A percentile compares a stretch with the other conserved stretches of the same genome.
phyloP scores from a whole-genome alignment of 2,329 filamentous ascomycete genomes.

The Colletotrichum destructivum region DNA sequence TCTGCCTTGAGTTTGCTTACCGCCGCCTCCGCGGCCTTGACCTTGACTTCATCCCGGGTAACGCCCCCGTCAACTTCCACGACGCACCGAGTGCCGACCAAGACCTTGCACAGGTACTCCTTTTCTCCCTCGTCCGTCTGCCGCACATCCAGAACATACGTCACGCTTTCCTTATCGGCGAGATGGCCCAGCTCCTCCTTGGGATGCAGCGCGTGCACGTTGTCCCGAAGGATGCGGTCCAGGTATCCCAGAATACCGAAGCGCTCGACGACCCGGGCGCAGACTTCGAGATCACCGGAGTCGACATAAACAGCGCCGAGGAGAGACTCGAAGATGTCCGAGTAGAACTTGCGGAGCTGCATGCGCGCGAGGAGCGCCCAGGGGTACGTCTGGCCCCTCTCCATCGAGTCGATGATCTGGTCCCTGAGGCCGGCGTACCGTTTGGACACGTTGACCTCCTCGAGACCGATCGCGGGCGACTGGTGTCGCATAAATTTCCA shows the following conservation, averaged over 20 bases:
- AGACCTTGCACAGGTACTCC: slow-evolving; percentile 62
- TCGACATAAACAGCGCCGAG: slow-evolving; percentile 90
- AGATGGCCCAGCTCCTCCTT: slow-evolving; percentile 79
- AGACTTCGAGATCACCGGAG: slow-evolving; percentile 73
- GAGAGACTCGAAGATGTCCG: slow-evolving; percentile 85
- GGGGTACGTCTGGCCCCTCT: slow-evolving; percentile 72
- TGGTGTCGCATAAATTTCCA: slow-evolving; percentile 80
- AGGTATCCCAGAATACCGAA: slow-evolving; percentile 78
- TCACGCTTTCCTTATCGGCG: slow-evolving; percentile 66
- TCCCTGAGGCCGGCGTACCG: slow-evolving; percentile 65
- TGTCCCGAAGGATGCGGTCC: slow-evolving; percentile 70
- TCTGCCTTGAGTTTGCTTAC: slow-evolving; percentile 53
- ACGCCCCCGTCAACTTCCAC: slow-evolving; percentile 62
- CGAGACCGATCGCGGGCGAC: slow-evolving; percentile 61
- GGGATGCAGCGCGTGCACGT: slow-evolving; percentile 72
- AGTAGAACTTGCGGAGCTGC: slow-evolving; percentile 82
- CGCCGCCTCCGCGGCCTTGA: slow-evolving; percentile 69
- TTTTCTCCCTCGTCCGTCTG: slow-evolving; percentile 45
- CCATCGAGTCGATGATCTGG: slow-evolving; percentile 66
- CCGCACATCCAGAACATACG: slow-evolving; percentile 62
- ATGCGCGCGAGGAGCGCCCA: slow-evolving; percentile 81
- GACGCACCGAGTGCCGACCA: slow-evolving; percentile 63
- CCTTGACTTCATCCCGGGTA: slow-evolving; percentile 67
- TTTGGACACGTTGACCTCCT: slow-evolving; percentile 60
- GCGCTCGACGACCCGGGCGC: slow-evolving; percentile 71